These are phyloP conservation scores for Arthrobotrys sphaeroides DNA, from an alignment of 2,329 filamentous ascomycete genomes.

Conservation along the genomic window DNA sequence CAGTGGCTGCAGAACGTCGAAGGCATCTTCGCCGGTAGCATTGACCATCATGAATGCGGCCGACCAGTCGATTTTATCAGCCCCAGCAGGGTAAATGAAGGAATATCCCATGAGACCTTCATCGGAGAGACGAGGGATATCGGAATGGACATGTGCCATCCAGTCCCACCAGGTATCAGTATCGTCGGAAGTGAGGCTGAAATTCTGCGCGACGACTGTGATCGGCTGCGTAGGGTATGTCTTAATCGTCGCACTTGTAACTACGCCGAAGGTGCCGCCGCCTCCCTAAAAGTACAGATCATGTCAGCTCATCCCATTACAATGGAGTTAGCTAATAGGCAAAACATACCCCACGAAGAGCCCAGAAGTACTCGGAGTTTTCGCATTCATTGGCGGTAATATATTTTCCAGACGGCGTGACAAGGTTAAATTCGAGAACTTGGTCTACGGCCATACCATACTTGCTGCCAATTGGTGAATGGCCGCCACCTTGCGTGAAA, in stretches of 20 bases:
- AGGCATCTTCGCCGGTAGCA: constrained; percentile 12
- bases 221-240: constrained; percentile 61
- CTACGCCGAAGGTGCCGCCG: constrained; percentile 65
- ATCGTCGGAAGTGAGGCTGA: constrained; percentile 59
- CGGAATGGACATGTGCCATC: constrained; percentile 62
- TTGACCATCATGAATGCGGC: constrained; percentile 18
- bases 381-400: constrained; percentile 60
- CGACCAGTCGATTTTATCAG: background rate
- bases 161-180: constrained; percentile 61
- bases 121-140: constrained; percentile 64
- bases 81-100: constrained; percentile 58
- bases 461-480: constrained; percentile 61
- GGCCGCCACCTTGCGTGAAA: constrained; percentile 60
- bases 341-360: constrained; percentile 62
- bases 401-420: constrained; percentile 59
- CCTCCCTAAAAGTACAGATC: constrained; percentile 63
- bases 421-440: constrained; percentile 60
- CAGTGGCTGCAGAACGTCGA: constrained; percentile 9
- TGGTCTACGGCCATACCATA: constrained; percentile 61
- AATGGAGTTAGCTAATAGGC: too few relatives aligned
- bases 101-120: constrained; percentile 62
- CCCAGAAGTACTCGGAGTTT: constrained; percentile 65
- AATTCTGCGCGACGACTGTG: constrained; percentile 59
- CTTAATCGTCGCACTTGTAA: constrained; percentile 63
- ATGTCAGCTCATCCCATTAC: background rate